Conservation (phyloP, 768 basidiomycete genomes). For the Sarcodon sp. region DNA sequence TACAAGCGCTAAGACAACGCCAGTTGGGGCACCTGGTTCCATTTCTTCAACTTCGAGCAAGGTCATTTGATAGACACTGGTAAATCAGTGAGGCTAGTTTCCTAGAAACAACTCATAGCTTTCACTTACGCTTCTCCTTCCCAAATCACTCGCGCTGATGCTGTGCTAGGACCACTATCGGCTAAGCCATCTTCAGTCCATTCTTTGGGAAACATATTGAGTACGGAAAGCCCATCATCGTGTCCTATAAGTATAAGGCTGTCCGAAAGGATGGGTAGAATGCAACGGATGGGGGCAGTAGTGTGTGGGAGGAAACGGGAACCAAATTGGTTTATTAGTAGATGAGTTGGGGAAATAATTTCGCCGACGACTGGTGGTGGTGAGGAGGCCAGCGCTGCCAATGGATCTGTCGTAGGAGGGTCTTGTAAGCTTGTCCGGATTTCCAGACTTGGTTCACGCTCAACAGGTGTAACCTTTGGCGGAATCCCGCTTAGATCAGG, state of each 20-base stretch:
- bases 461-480: not conserved
- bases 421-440: conserved; percentile 12
- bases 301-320: conserved; percentile 79
- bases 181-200: conserved; percentile 30
- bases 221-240: conserved; percentile 66
- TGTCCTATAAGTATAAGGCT: conserved; percentile 66
- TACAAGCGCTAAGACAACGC: conserved; percentile 68
- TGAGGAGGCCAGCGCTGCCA: conserved; percentile 1
- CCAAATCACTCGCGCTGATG: conserved; percentile 58
- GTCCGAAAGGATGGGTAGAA: conserved; percentile 57
- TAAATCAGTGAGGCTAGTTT: not conserved
- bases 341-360: conserved; percentile 43
- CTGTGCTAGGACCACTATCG: conserved; percentile 57
- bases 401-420: conserved; percentile 9
- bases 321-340: conserved; percentile 67
- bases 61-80: conserved; percentile 67
- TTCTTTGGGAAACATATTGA: conserved; percentile 74
- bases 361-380: conserved; percentile 28
- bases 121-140: conserved; percentile 56
- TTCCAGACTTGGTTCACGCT: conserved; percentile 7
- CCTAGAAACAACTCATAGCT: not conserved
- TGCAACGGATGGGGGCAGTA: conserved; percentile 58
- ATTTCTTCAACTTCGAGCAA: conserved; percentile 50
- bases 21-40: conserved; percentile 49
- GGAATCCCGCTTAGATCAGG: not conserved